Evolutionary conservation across 169 alveolate species (phyloP).

Genomic region (Cryptosporidium bovis): DNA sequence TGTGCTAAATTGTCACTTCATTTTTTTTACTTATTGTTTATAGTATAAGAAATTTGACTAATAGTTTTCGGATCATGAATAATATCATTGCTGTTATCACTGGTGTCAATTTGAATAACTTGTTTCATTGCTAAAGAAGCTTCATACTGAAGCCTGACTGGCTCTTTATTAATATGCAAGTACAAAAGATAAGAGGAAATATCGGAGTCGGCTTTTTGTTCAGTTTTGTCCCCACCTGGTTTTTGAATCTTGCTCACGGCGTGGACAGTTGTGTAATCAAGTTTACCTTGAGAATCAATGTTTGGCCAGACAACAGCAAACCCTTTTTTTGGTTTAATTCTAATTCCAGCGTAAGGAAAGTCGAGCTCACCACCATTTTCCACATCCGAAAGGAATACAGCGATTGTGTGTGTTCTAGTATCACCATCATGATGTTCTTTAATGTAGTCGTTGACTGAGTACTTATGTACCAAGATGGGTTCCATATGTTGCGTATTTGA

Average conservation of each 20-base stretch:
- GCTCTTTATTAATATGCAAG: conserved; percentile 51
- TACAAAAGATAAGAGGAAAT: conserved; percentile 41
- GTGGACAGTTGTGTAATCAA: conserved; percentile 61
- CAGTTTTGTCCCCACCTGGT: not conserved
- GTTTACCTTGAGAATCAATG: conserved; percentile 25
- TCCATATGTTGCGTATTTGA: conserved; percentile 26
- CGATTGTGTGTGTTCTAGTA: conserved; percentile 33
- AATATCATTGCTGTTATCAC: not conserved
- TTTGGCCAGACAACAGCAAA: conserved; percentile 73
- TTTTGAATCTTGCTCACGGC: conserved; percentile 42
- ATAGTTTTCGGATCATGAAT: conserved; percentile 10
- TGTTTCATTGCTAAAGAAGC: conserved; percentile 54
- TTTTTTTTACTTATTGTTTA: not conserved
- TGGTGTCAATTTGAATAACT: not conserved
- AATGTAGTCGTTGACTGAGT: conserved; percentile 23
- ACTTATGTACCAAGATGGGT: conserved; percentile 59
- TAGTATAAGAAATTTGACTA: conserved; percentile 43
- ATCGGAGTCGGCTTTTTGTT: not conserved
- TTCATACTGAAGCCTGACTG: conserved; percentile 46
- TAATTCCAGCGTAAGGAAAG: conserved; percentile 70
- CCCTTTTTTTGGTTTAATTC: conserved; percentile 67
- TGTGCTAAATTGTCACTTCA: not conserved
- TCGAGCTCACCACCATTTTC: conserved; percentile 68
- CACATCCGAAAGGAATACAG: conserved; percentile 46
- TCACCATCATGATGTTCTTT: conserved; percentile 74